Evolutionary conservation across 2,329 filamentous ascomycete species (phyloP), one percentile per base, ranked within the genome.

Genomic region (Kalaharituber pfeilii): DNA sequence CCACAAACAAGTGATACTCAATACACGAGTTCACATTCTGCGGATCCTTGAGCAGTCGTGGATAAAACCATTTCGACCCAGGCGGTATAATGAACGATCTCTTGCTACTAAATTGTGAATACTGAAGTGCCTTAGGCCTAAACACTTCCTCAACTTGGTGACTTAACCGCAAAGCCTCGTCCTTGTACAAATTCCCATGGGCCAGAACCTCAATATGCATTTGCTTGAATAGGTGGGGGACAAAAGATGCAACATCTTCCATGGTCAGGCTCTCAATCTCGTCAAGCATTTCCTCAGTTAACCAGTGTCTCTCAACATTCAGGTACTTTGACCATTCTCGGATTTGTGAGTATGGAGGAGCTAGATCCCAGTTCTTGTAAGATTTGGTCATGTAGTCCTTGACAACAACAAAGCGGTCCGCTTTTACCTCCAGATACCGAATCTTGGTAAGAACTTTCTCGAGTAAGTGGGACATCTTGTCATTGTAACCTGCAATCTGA

Each of bases 181-280:
- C 86, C 69, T 88, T 93, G 72, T 94, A 87, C 53, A 98, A 67
- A 67, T 98, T 98, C 52, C 91, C 91, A 63, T 95, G 88, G 0
- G 82, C 84, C 54, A 94, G 77, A 2, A 87, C 76, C 67, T 98
- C 91, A 59, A 95, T 82, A 64, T 94, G 84, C 61, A 89, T 75
- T 66, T 96, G 87, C 11, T 79, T 75, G 42, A 96, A 73, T 49
- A 94, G 71, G 63, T 91, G 82, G 44, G 82, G 83, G 66, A 82
- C 83, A 70, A 94, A 94, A 5, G 75, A 70, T 50, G 80, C 76
- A 36, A 95, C 78, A 56, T 86, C 82, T 24, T 85, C 79, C 1
- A 78, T 76, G 0, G 83, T 85, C 53, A 95, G 75, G 56, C 76
- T 73, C 8, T 82, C 79, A 22, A 96, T 69, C 67, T 94, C 89